Percentiles rank a stretch among this genome's conserved stretches.
phyloP scores from a whole-genome alignment of 2,329 filamentous ascomycete genomes.

The Decorospora gaudefroyi region DNA sequence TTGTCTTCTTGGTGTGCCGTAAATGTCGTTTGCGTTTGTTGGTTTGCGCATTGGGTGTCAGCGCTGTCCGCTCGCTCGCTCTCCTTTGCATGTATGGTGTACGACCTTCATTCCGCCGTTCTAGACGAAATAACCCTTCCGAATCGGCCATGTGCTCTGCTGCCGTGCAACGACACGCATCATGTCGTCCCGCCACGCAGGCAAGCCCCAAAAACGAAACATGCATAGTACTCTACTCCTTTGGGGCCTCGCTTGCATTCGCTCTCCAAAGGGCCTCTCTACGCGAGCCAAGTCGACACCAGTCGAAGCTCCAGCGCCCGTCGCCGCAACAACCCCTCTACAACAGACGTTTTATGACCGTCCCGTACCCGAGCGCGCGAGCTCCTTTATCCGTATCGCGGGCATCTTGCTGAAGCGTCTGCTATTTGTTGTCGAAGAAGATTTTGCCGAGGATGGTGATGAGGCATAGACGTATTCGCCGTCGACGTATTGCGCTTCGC shows the following conservation, averaged over 20 bases:
- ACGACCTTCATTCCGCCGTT: too few species aligned
- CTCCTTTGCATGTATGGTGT: background rate
- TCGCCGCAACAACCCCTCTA: background rate
- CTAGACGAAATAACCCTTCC: too few species aligned
- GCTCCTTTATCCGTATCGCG: slow-evolving; percentile 39
- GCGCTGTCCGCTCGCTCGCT: background rate
- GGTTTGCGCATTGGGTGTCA: background rate
- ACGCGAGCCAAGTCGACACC: background rate
- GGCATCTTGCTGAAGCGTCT: slow-evolving; percentile 46
- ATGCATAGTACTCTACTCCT: too few species aligned
- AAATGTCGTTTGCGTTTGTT: background rate
- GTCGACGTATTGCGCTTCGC: slow-evolving; percentile 88
- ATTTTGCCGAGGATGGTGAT: slow-evolving; percentile 41
- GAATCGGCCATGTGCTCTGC: too few species aligned
- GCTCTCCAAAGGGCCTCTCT: too few species aligned
- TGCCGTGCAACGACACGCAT: too few species aligned
- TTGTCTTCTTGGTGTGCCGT: too few species aligned
- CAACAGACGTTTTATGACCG: slow-evolving; percentile 29
- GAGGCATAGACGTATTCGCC: slow-evolving; percentile 84
- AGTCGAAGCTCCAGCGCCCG: background rate
- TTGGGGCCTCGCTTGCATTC: too few species aligned
- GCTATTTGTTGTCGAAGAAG: slow-evolving; percentile 31
- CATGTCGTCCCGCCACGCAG: too few species aligned
- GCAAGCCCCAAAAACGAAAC: too few species aligned
- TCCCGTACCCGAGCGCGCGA: slow-evolving; percentile 35